Evolutionary conservation across 2,329 filamentous ascomycete species (phyloP).

Genomic region (Cordyceps javanica): DNA sequence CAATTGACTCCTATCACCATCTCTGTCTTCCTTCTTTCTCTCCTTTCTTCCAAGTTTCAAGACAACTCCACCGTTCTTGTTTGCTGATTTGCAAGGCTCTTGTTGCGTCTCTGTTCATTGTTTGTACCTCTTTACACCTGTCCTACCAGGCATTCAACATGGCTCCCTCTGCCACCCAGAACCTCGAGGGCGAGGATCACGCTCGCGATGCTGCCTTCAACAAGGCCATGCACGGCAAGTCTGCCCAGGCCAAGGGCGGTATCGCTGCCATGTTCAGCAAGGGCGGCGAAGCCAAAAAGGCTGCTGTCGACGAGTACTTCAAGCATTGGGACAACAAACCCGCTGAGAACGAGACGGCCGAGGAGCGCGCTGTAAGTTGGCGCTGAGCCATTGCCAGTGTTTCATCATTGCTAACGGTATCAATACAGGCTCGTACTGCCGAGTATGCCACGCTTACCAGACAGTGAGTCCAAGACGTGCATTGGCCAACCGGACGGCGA

Average conservation of each 20-base stretch:
- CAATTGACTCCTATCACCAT: constrained; percentile 6
- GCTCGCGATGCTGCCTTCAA: constrained; percentile 84
- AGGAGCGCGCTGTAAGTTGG: constrained; percentile 63
- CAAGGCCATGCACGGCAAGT: constrained; percentile 75
- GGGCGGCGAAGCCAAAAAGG: constrained; percentile 66
- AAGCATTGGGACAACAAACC: constrained; percentile 92
- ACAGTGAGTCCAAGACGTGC: constrained; percentile 55
- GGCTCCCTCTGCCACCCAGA: constrained; percentile 33
- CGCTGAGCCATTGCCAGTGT: background rate
- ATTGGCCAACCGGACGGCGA: background rate
- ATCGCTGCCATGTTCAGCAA: constrained; percentile 83
- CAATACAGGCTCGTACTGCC: constrained; percentile 52
- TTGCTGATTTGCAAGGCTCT: background rate
- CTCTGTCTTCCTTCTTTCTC: background rate
- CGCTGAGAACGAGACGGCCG: constrained; percentile 73
- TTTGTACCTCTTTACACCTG: background rate
- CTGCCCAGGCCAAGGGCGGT: constrained; percentile 63
- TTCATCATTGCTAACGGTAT: constrained; percentile 37
- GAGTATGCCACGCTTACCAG: constrained; percentile 91
- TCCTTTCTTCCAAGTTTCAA: background rate
- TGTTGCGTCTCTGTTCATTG: background rate
- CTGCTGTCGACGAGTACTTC: constrained; percentile 86
- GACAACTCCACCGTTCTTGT: background rate
- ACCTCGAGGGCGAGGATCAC: constrained; percentile 77
- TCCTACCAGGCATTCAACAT: constrained; percentile 32